Base-by-base conservation (phyloP, 2,329 filamentous ascomycete species). In the Xylaria sp. region DNA sequence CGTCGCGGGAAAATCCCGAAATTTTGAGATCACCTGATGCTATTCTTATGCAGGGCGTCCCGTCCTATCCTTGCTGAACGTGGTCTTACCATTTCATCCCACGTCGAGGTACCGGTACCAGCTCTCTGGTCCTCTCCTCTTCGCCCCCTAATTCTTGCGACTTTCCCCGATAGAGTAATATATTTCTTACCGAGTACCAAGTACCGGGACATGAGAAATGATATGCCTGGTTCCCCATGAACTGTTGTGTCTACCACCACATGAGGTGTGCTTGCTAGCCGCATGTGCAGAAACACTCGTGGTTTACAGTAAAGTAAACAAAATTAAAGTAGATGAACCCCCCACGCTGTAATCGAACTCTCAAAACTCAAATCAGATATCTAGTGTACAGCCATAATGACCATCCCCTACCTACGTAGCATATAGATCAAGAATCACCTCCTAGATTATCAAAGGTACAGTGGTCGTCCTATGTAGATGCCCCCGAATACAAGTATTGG, bases 111-210 rank as follows among this genome's bases (percentile, higher is more conserved):
- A 69, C 68, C 37, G n/a, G 60, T 67, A 66, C 66, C 42, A 44
- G 48, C 42, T 32, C 6, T 27, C 23, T 29, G n/a, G 54, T 48
- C n/a, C 21, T 40, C 29, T 29, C 48, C 32, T 5, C 2, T 29
- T 37, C 54, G 40, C 25, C 44, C 58, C 27, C 64, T 63, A 64
- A 61, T 50, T 10, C 10, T 32, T 2, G 18, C 42, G 60, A 58
- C 68, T 64, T 69, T 69, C 25, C 60, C 68, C 18, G 40, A 68
- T 62, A 27, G 60, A 65, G 64, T 62, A 69, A 54, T 58, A 64
- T 67, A 57, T 64, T 42, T 53, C 9, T 40, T 40, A 48, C 44
- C 8, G 32, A 40, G 27, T 60, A 60, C 54, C 63, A 37, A 53
- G 58, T 53, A 63, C 44, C 25, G 25, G 50, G 63, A 59, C 37